Conservation (phyloP, 306 rosid species). For the Cicer judaicum region DNA sequence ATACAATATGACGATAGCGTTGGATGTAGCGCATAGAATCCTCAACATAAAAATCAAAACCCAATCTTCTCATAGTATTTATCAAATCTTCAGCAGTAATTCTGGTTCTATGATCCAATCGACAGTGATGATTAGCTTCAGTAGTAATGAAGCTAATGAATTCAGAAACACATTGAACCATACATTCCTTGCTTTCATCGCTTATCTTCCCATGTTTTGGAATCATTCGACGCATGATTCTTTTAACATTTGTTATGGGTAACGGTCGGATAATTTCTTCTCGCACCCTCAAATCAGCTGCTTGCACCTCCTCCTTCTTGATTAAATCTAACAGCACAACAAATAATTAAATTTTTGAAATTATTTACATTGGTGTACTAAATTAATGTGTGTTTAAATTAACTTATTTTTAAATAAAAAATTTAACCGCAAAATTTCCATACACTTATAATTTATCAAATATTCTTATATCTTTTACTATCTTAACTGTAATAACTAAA, state of each 20-base stretch:
- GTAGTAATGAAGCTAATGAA: slow-evolving; percentile 64
- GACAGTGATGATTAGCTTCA: slow-evolving; percentile 60
- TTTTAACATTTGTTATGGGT: slow-evolving; percentile 53
- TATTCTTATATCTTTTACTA: too few species aligned
- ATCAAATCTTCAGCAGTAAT: slow-evolving; percentile 61
- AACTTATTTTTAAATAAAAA: too few species aligned
- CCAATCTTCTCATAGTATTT: slow-evolving; percentile 57
- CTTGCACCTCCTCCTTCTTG: background rate
- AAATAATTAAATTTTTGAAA: background rate
- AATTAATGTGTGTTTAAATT: too few species aligned
- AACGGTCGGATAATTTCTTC: background rate
- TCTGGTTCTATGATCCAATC: slow-evolving; percentile 55
- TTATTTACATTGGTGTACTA: background rate
- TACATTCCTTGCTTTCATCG: slow-evolving; percentile 58
- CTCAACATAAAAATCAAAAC: slow-evolving; percentile 55
- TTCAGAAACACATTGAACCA: slow-evolving; percentile 60
- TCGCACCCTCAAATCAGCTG: background rate
- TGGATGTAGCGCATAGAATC: slow-evolving; percentile 47
- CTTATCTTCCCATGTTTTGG: slow-evolving; percentile 57
- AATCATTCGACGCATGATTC: slow-evolving; percentile 55
- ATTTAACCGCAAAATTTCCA: too few species aligned
- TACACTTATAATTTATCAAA: too few species aligned
- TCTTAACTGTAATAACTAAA: too few species aligned
- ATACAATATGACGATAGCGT: slow-evolving; percentile 41
- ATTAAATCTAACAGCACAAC: background rate